These are phyloP conservation scores for Pterocarpus macrocarpus DNA, from an alignment of 306 rosid species.

Conservation along the genomic window DNA sequence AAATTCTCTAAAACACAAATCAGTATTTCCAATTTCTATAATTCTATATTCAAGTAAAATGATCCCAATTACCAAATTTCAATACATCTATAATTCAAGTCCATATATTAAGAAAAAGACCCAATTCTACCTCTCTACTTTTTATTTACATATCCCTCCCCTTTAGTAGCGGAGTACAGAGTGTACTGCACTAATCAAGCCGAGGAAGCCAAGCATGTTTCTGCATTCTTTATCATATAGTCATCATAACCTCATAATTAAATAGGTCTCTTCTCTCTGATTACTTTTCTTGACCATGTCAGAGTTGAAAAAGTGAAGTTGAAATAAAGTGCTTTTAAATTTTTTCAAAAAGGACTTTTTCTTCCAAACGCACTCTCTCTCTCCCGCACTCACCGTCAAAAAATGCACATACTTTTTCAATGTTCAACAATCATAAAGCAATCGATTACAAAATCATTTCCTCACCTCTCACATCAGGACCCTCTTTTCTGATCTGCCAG, in stretches of 20 bases:
- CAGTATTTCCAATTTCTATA: no score
- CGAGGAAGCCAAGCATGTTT: constrained; percentile 41
- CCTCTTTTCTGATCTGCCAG: constrained; percentile 67
- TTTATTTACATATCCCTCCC: neutral
- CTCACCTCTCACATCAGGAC: constrained; percentile 69
- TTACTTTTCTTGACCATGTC: constrained; percentile 51
- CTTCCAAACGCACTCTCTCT: neutral
- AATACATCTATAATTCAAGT: no score
- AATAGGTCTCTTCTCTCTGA: constrained; percentile 40
- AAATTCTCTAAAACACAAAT: no score
- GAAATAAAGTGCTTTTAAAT: constrained; percentile 19
- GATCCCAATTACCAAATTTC: no score
- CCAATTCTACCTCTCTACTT: no score
- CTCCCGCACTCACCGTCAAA: constrained; percentile 4
- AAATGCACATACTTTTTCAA: constrained; percentile 31
- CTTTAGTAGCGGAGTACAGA: constrained; percentile 19
- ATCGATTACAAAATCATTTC: constrained; percentile 94
- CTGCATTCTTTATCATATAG: constrained; percentile 48
- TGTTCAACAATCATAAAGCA: constrained; percentile 83
- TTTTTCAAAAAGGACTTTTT: neutral
- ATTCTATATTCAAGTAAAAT: no score
- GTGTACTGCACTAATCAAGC: constrained; percentile 41
- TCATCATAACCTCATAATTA: constrained; percentile 58
- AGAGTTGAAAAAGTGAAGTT: constrained; percentile 49
- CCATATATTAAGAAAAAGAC: no score